phyloP scores from a whole-genome alignment of 495 filamentous ascomycete genomes.

The Viridothelium virens region DNA sequence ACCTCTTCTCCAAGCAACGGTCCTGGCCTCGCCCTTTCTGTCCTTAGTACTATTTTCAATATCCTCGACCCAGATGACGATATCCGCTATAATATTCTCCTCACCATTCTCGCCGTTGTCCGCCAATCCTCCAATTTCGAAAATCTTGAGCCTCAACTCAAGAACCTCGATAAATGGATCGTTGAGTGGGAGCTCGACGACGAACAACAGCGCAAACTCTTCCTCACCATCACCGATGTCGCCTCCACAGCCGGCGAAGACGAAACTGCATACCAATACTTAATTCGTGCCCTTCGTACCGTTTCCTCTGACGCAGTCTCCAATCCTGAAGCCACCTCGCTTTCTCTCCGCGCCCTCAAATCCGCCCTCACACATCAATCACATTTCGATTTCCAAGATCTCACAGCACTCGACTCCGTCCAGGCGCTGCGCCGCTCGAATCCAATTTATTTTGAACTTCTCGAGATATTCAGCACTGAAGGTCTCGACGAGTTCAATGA shows the following conservation, averaged over 20 bases:
- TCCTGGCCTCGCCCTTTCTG: constrained; percentile 71
- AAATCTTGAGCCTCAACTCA: constrained; percentile 67
- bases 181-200: constrained; percentile 72
- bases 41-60: constrained; percentile 95
- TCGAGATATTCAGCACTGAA: constrained; percentile 91
- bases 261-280: constrained; percentile 70
- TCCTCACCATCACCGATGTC: constrained; percentile 66
- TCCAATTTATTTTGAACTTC: constrained; percentile 73
- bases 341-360: constrained; percentile 77
- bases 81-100: constrained; percentile 78
- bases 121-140: constrained; percentile 60
- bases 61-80: constrained; percentile 65
- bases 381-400: constrained; percentile 90
- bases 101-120: constrained; percentile 74
- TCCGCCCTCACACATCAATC: constrained; percentile 64
- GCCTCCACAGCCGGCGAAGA: constrained; percentile 69
- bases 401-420: constrained; percentile 76
- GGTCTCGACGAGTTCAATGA: constrained; percentile 90
- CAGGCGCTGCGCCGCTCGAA: constrained; percentile 79
- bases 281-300: constrained; percentile 74
- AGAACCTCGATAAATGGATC: constrained; percentile 73
- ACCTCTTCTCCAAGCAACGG: constrained; percentile 77
- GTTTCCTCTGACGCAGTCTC: constrained; percentile 66
- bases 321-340: constrained; percentile 61
- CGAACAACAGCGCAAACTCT: constrained; percentile 74